These are phyloP conservation scores for Euphorbia neoarborescens DNA, from an alignment of 441 rosid species.

Conservation along the genomic window DNA sequence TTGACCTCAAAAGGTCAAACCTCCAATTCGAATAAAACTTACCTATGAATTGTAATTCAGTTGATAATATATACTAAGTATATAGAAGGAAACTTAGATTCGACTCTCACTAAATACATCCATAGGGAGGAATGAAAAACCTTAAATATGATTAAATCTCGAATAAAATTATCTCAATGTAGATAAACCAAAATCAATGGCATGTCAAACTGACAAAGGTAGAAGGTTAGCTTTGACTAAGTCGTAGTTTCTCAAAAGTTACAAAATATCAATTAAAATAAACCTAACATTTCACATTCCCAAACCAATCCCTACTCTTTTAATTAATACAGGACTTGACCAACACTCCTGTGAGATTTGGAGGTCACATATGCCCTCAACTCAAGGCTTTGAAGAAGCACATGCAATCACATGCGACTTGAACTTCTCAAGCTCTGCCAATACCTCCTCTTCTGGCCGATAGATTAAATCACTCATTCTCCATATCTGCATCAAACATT, in stretches of 20 bases:
- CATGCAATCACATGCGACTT: constrained; percentile 75
- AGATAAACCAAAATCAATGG: too few species aligned
- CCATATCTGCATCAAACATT: constrained; percentile 66
- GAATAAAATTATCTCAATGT: too few species aligned
- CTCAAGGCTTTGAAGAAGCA: constrained; percentile 46
- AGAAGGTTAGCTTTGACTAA: background rate
- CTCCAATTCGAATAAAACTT: too few species aligned
- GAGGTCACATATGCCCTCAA: constrained; percentile 17
- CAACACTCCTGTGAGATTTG: background rate
- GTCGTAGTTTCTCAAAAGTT: background rate
- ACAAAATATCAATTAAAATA: background rate
- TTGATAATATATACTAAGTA: too few species aligned
- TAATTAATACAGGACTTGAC: background rate
- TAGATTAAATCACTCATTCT: constrained; percentile 93
- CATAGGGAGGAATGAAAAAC: too few species aligned
- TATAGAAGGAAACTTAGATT: too few species aligned
- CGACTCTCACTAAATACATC: too few species aligned
- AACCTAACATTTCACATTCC: background rate
- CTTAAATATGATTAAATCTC: too few species aligned
- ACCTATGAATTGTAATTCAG: too few species aligned
- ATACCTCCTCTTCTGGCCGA: constrained; percentile 88
- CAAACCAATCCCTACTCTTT: constrained; percentile 1
- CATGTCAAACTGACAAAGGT: background rate
- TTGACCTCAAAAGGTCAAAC: too few species aligned
- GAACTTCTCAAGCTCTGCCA: constrained; percentile 87